These are phyloP conservation scores for Torrubiellomyces zombiae DNA, from an alignment of 2,329 filamentous ascomycete genomes.

Conservation along the genomic window DNA sequence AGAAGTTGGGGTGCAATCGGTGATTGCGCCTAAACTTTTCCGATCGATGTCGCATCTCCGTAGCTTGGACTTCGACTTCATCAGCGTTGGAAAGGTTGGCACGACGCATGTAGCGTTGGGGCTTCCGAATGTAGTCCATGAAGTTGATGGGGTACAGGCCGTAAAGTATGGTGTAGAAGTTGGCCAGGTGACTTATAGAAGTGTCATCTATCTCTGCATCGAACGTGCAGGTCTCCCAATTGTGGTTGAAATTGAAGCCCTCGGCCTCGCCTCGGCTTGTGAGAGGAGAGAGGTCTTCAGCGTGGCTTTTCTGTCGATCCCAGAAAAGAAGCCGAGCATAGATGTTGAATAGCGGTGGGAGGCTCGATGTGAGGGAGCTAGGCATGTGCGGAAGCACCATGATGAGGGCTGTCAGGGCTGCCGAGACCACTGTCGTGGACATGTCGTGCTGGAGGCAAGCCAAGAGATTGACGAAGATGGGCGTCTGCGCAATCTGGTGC, in stretches of 20 bases:
- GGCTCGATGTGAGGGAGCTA: constrained; percentile 47
- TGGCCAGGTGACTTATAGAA: constrained; percentile 48
- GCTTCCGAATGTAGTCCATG: constrained; percentile 72
- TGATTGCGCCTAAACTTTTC: constrained; percentile 60
- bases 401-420: constrained; percentile 57
- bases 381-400: constrained; percentile 77
- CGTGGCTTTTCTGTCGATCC: constrained; percentile 37
- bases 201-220: constrained; percentile 45
- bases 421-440: constrained; percentile 58
- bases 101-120: constrained; percentile 60
- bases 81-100: constrained; percentile 53
- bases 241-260: constrained; percentile 7
- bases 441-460: constrained; percentile 63
- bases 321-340: constrained; percentile 69
- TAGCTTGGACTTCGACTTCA: constrained; percentile 62
- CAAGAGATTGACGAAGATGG: constrained; percentile 53
- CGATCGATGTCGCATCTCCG: constrained; percentile 58
- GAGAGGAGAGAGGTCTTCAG: constrained; percentile 17
- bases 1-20: constrained; percentile 71
- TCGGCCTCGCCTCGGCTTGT: constrained; percentile 18
- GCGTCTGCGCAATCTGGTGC: constrained; percentile 54
- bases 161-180: constrained; percentile 70
- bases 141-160: constrained; percentile 75
- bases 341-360: constrained; percentile 64
- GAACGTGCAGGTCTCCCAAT: constrained; percentile 50